phyloP scores from a whole-genome alignment of 805 yeast species.

The Osmozyma mogii region DNA sequence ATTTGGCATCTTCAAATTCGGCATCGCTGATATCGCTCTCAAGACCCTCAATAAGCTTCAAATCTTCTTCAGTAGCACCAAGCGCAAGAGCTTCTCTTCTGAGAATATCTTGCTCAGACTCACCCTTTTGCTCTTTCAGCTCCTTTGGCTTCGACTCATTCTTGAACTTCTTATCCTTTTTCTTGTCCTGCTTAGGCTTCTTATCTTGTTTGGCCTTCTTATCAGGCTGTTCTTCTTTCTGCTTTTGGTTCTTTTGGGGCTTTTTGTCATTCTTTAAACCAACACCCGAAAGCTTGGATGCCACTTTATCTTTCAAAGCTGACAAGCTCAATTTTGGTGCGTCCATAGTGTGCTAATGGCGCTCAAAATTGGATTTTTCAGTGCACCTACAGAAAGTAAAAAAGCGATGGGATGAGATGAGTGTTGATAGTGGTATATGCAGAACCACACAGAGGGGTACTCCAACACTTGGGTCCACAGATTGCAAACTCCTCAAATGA shows the following conservation, averaged over 20 bases:
- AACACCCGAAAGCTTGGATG: slow-evolving; percentile 36
- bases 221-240: slow-evolving; percentile 9
- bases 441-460: not conserved
- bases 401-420: not conserved
- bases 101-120: slow-evolving; percentile 27
- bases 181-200: slow-evolving; percentile 8
- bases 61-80: slow-evolving; percentile 84
- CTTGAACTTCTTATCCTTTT: slow-evolving; percentile 4
- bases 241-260: slow-evolving; percentile 1
- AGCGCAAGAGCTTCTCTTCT: slow-evolving; percentile 70
- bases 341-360: slow-evolving; percentile 27
- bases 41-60: slow-evolving; percentile 52
- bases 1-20: slow-evolving; percentile 35
- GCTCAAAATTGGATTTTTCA: not conserved
- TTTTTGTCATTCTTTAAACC: slow-evolving; percentile 1
- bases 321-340: slow-evolving; percentile 39
- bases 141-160: slow-evolving; percentile 2
- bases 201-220: slow-evolving; percentile 8
- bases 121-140: slow-evolving; percentile 1
- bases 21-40: slow-evolving; percentile 47
- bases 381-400: not conserved
- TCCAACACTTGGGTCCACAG: too few relatives aligned
- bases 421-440: not conserved
- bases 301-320: slow-evolving; percentile 58
- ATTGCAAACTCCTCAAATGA: too few relatives aligned